phyloP scores from a whole-genome alignment of 306 rosid genomes.

The Cajanus cajan region DNA sequence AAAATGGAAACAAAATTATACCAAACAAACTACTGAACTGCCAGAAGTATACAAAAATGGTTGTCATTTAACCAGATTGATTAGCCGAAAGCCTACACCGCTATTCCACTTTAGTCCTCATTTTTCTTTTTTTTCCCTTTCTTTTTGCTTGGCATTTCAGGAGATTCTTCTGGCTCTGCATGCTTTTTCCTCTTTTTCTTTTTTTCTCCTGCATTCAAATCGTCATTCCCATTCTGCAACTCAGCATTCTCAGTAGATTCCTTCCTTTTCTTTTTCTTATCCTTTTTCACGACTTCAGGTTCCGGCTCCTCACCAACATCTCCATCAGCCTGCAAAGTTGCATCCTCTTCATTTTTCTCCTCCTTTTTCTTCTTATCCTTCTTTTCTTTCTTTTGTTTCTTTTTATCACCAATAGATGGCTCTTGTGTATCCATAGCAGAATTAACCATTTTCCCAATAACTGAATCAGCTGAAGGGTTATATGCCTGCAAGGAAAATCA shows the following conservation, averaged over 20 bases:
- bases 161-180: slow-evolving; percentile 25
- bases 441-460: slow-evolving; percentile 44
- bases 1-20: background rate
- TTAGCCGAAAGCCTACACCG: slow-evolving; percentile 8
- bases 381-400: slow-evolving; percentile 67
- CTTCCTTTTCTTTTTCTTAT: slow-evolving; percentile 45
- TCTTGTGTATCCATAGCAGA: slow-evolving; percentile 38
- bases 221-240: slow-evolving; percentile 39
- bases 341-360: slow-evolving; percentile 32
- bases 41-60: slow-evolving; percentile 36
- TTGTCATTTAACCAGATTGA: slow-evolving; percentile 22
- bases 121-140: slow-evolving; percentile 44
- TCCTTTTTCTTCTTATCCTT: slow-evolving; percentile 41
- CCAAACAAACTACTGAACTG: slow-evolving; percentile 24
- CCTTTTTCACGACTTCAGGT: slow-evolving; percentile 37
- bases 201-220: slow-evolving; percentile 35
- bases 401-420: slow-evolving; percentile 35
- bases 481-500: slow-evolving; percentile 58
- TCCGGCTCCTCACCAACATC: slow-evolving; percentile 31
- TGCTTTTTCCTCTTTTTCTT: slow-evolving; percentile 48
- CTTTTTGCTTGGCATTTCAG: slow-evolving; percentile 40
- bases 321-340: slow-evolving; percentile 22
- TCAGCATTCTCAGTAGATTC: slow-evolving; percentile 16
- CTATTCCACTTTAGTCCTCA: background rate
- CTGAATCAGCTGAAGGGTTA: slow-evolving; percentile 76